Evolutionary conservation across 108 stramenopile genomes (phyloP).

Genomic region (Cyclotella sp.): DNA sequence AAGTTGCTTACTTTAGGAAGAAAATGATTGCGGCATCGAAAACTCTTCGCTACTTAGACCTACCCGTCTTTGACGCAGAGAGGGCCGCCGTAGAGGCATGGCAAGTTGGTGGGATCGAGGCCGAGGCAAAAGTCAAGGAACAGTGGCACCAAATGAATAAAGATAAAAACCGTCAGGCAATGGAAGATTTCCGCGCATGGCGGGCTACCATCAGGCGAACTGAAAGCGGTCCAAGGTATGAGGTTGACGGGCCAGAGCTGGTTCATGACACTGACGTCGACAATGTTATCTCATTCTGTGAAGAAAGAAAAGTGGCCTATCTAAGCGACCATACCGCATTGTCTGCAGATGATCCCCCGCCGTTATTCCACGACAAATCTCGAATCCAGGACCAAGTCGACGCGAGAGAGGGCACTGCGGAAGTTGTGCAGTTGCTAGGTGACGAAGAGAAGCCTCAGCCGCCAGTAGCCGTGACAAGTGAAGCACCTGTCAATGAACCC

Average conservation of each 20-base stretch:
- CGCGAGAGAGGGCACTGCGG: background rate
- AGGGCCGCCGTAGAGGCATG: slow-evolving; percentile 67
- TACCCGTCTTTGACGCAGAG: slow-evolving; percentile 78
- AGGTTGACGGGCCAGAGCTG: background rate
- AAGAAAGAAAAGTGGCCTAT: background rate
- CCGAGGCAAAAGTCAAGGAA: slow-evolving; percentile 47
- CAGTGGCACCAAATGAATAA: slow-evolving; percentile 41
- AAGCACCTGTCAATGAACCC: no score
- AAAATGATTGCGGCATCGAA: slow-evolving; percentile 62
- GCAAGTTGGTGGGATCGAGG: slow-evolving; percentile 67
- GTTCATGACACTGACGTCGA: background rate
- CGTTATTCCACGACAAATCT: background rate
- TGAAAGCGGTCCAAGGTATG: background rate
- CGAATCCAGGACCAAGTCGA: background rate
- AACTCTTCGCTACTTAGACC: slow-evolving; percentile 72
- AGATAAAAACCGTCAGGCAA: slow-evolving; percentile 32
- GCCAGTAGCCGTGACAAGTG: no score
- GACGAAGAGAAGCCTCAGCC: no score
- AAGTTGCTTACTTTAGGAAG: slow-evolving; percentile 74
- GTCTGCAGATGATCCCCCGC: background rate
- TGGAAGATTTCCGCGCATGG: slow-evolving; percentile 54
- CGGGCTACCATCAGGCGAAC: slow-evolving; percentile 40
- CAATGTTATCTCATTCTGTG: background rate
- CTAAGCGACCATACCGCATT: background rate
- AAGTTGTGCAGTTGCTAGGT: no score